Evolutionary conservation across 108 stramenopile species (phyloP).

Genomic region (Fistulifera solaris): DNA sequence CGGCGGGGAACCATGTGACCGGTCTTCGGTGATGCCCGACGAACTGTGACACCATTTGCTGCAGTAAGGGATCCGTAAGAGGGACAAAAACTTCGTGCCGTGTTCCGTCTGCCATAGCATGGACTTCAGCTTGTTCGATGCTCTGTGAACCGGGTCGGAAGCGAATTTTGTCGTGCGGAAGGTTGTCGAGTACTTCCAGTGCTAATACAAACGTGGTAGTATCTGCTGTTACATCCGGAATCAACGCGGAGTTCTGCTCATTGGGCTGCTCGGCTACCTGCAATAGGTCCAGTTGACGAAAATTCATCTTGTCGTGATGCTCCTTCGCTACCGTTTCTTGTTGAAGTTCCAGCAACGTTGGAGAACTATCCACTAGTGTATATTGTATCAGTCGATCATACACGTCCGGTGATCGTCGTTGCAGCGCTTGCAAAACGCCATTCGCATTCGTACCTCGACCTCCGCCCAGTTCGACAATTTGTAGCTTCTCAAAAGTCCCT

Average conservation of each 20-base stretch:
- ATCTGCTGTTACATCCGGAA: constrained; percentile 25
- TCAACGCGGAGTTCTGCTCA: background rate
- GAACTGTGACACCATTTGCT: constrained; percentile 23
- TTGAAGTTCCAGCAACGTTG: constrained; percentile 58
- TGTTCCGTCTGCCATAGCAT: background rate
- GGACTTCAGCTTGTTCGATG: constrained; percentile 54
- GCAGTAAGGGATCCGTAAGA: constrained; percentile 50
- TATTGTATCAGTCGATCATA: constrained; percentile 48
- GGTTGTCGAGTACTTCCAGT: constrained; percentile 75
- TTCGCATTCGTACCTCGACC: constrained; percentile 80
- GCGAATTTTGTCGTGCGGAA: constrained; percentile 74
- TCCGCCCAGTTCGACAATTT: constrained; percentile 74
- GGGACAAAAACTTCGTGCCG: constrained; percentile 47
- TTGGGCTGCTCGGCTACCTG: constrained; percentile 58
- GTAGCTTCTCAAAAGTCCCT: constrained; percentile 11
- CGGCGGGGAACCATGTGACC: constrained; percentile 62
- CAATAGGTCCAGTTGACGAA: constrained; percentile 47
- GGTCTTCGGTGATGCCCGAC: constrained; percentile 1
- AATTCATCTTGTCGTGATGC: constrained; percentile 48
- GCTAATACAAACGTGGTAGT: constrained; percentile 54
- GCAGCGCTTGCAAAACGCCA: constrained; percentile 45
- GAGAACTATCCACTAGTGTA: constrained; percentile 71
- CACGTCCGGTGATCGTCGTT: constrained; percentile 26
- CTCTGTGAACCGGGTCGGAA: constrained; percentile 24
- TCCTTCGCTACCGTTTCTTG: constrained; percentile 22